These are phyloP conservation scores for Pseudogymnoascus destructans DNA, from an alignment of 2,329 filamentous ascomycete genomes.

Conservation along the genomic window DNA sequence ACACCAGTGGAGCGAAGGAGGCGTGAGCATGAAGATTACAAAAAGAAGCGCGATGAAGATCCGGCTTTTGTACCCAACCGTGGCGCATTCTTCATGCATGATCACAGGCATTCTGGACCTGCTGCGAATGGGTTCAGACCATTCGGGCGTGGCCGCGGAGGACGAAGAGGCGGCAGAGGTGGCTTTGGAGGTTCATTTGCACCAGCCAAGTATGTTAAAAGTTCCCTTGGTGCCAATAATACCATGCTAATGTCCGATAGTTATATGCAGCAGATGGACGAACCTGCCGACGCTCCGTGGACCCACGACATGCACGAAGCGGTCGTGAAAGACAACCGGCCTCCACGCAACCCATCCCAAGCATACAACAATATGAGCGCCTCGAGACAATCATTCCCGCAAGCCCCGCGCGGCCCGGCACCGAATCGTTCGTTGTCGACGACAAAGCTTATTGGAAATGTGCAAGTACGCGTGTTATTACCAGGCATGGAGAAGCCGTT, in stretches of 20 bases:
- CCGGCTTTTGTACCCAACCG: conserved; percentile 89
- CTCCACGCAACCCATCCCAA: conserved; percentile 17
- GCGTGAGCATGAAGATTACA: conserved; percentile 82
- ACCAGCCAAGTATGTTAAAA: conserved; percentile 48
- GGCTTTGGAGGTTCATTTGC: conserved; percentile 44
- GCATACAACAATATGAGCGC: conserved; percentile 29
- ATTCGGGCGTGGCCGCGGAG: conserved; percentile 53
- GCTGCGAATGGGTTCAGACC: conserved; percentile 66
- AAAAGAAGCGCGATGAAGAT: conserved; percentile 74
- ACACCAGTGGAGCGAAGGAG: conserved; percentile 57
- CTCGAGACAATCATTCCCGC: conserved; percentile 19
- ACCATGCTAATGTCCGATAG: conserved; percentile 24
- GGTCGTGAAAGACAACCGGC: conserved; percentile 33
- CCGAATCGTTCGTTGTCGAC: conserved; percentile 72
- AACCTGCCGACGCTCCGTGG: conserved; percentile 65
- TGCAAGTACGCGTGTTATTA: conserved; percentile 70
- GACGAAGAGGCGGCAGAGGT: conserved; percentile 45
- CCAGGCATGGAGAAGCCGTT: conserved; percentile 61
- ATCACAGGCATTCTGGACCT: conserved; percentile 69
- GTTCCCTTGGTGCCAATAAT: neutral
- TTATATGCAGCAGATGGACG: conserved; percentile 35
- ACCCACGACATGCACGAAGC: conserved; percentile 87
- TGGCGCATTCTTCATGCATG: conserved; percentile 94
- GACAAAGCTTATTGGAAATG: conserved; percentile 71
- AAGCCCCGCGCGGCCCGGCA: conserved; percentile 42